Evolutionary conservation across 768 basidiomycete species (phyloP).

Genomic region (Psilocybe tampanensis): DNA sequence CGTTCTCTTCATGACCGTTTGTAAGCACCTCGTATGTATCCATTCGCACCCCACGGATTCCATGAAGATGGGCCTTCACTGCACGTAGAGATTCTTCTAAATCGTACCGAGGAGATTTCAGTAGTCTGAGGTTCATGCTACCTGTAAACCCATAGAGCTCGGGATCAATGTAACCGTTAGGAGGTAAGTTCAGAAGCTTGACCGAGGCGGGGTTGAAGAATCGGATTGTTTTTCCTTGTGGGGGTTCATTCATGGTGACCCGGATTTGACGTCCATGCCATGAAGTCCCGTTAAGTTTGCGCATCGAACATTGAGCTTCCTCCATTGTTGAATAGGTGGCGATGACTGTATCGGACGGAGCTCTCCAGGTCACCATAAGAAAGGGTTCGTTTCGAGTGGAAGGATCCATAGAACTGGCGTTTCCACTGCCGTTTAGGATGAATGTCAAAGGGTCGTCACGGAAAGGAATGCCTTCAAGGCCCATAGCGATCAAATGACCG

Average conservation of each 20-base stretch:
- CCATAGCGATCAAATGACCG: conserved; percentile 40
- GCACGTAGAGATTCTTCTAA: conserved; percentile 4
- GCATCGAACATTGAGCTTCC: conserved; percentile 35
- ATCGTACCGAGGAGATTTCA: conserved; percentile 11
- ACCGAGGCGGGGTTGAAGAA: conserved; percentile 32
- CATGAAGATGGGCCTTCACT: conserved; percentile 7
- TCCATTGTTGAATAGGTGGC: conserved; percentile 40
- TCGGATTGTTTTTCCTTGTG: conserved; percentile 26
- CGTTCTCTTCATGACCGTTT: conserved; percentile 8
- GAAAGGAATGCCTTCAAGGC: conserved; percentile 53
- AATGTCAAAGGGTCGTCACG: conserved; percentile 42
- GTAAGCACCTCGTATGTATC: conserved; percentile 17
- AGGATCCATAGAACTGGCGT: conserved; percentile 44
- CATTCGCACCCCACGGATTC: conserved; percentile 14
- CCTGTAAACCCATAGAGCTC: conserved; percentile 30
- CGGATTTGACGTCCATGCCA: conserved; percentile 47
- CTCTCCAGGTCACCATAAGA: conserved; percentile 53
- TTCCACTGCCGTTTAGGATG: conserved; percentile 41
- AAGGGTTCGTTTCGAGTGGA: conserved; percentile 34
- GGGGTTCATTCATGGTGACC: conserved; percentile 45
- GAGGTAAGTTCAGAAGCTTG: conserved; percentile 45
- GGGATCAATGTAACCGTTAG: conserved; percentile 24
- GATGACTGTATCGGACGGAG: conserved; percentile 47
- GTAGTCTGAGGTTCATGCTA: conserved; percentile 11
- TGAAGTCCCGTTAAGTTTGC: conserved; percentile 35